phyloP scores from a whole-genome alignment of 73 alveolate species.

The Paramecium tetraurelia region DNA sequence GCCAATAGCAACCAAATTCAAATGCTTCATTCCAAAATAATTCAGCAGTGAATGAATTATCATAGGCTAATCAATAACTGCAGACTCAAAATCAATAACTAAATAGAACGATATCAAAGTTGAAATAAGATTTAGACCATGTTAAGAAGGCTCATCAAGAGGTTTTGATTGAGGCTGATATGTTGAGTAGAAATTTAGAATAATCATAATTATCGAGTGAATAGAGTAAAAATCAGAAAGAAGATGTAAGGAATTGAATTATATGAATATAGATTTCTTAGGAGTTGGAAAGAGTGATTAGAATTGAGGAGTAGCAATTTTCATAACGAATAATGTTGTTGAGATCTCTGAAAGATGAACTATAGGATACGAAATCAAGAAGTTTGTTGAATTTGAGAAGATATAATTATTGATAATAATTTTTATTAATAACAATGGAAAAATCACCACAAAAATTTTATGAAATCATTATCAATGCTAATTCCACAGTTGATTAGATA shows the following conservation, averaged over 20 bases:
- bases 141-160: not conserved
- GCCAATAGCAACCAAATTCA: not conserved
- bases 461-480: not conserved
- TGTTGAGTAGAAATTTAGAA: not conserved
- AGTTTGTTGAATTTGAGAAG: not conserved
- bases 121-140: not conserved
- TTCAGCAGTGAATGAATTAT: not conserved
- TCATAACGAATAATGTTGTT: not conserved
- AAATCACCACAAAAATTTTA: not conserved
- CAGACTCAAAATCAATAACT: not conserved
- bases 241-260: not conserved
- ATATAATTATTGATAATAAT: not conserved
- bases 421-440: not conserved
- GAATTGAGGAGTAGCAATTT: not conserved
- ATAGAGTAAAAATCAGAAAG: not conserved
- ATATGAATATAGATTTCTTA: not conserved
- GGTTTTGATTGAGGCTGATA: not conserved
- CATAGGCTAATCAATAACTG: not conserved
- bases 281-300: not conserved
- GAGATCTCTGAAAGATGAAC: not conserved
- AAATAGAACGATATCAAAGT: not conserved
- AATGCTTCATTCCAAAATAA: not conserved
- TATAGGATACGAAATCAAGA: not conserved
- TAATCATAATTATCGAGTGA: not conserved
- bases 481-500: not conserved